Conservation (phyloP, 306 rosid species). For the Corylus americana region DNA sequence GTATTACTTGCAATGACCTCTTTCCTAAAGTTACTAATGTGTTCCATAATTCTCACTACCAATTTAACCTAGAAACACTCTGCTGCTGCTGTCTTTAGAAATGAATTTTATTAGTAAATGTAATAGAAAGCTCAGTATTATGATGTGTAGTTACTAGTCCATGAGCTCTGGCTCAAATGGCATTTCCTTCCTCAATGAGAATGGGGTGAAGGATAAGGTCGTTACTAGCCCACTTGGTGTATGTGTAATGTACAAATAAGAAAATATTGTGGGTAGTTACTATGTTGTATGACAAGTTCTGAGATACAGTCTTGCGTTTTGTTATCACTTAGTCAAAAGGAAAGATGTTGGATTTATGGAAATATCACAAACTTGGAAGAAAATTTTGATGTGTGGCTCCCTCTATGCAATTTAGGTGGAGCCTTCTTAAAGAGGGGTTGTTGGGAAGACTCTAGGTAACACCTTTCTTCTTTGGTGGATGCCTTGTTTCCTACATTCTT, state of each 20-base stretch:
- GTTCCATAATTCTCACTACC: not conserved
- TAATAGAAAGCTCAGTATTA: not conserved
- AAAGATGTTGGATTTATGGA: not conserved
- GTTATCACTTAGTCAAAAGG: not conserved
- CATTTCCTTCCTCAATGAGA: not conserved
- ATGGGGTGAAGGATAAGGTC: not conserved
- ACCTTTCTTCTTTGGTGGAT: not conserved
- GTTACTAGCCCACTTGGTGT: not conserved
- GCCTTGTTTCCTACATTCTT: not conserved
- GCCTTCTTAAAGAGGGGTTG: not conserved
- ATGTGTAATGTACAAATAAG: not conserved
- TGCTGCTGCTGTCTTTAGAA: not conserved
- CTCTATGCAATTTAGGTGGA: not conserved
- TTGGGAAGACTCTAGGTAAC: not conserved
- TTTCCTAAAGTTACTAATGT: not conserved
- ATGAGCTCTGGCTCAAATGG: not conserved
- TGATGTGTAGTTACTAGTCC: not conserved
- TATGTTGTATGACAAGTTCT: not conserved
- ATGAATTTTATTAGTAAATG: not conserved
- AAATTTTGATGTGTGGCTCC: not conserved
- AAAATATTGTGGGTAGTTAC: not conserved
- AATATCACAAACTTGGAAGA: not conserved
- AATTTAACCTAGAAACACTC: not conserved
- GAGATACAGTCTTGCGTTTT: not conserved
- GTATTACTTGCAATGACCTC: constrained; percentile 31